Conservation (phyloP, 164 flowering plant genomes). For the Litsea cubeba region DNA sequence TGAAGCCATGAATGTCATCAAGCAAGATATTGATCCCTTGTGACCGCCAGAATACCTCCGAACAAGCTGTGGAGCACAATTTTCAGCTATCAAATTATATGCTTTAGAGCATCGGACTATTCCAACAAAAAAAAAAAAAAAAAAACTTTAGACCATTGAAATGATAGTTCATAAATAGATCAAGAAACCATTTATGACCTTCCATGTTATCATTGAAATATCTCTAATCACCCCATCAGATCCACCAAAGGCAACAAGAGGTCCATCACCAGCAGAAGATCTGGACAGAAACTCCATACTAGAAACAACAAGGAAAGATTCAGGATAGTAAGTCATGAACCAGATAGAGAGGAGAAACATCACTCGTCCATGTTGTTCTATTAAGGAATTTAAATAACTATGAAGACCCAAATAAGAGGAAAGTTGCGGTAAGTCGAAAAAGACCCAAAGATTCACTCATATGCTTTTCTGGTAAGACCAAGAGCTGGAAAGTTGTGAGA, state of each 20-base stretch:
- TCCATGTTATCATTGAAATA: constrained; percentile 99
- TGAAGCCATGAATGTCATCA: constrained; percentile 95
- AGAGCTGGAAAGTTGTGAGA: too few species aligned
- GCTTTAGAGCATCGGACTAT: too few species aligned
- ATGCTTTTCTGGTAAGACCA: too few species aligned
- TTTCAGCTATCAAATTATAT: background rate
- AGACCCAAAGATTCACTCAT: too few species aligned
- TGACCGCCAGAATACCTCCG: constrained; percentile 98
- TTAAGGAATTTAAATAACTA: too few species aligned
- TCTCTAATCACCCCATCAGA: constrained; percentile 98
- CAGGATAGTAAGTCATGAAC: background rate
- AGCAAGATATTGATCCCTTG: constrained; percentile 85
- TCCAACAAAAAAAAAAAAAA: too few species aligned
- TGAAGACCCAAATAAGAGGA: too few species aligned
- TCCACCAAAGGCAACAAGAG: constrained; percentile 97
- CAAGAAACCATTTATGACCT: constrained; percentile 41
- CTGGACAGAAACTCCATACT: constrained; percentile 94
- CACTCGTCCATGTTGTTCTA: too few species aligned
- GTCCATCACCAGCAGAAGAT: constrained; percentile 84
- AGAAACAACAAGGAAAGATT: constrained; percentile 18
- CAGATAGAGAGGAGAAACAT: too few species aligned
- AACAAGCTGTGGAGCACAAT: constrained; percentile 58
- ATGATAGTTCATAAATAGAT: constrained; percentile 8
- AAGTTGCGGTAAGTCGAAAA: too few species aligned
- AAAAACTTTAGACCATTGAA: constrained; percentile 2